Base-by-base conservation (phyloP, 768 basidiomycete species). In the Mycena indigotica region DNA sequence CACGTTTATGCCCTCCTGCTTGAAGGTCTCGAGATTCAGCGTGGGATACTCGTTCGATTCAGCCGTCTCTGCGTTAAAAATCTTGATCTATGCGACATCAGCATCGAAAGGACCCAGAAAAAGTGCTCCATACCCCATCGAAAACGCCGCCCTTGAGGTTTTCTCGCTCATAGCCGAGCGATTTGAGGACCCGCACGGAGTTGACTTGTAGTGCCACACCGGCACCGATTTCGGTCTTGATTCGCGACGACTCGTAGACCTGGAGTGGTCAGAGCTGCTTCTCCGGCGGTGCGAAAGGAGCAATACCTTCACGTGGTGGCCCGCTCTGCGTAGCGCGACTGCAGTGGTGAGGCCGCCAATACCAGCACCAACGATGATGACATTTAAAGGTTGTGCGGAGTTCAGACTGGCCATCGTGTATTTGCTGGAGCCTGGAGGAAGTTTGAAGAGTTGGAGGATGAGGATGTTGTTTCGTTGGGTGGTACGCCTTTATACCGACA, bases 191-290 rank as follows among this genome's bases (percentile, higher is more conserved):
- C 10, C 50, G 50, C 28, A 51, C 5, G 29, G 28, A 29, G 29
- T 51, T 51, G 29, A 5, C 16, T 23, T 51, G 50, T 8, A 51
- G 5, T 5, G 28, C 10, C 28, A 51, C 35, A 15, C 50, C 50
- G 4, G 50, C 50, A 30, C 50, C 50, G 28, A 51, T 32, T 21
- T 51, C 50, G 6, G 50, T 51, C 29, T 51, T 51, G 13, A 35
- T 35, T 51, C 35, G 28, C 17, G 50, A 51, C 28, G 50, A 19
- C 23, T 51, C 50, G 29, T 12, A 51, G 4, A 51, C 35, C 50
- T 51, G 50, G 44, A 6, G 23, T n/a, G 23, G 12, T 13, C 10
- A 10, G 23, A 8, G 5, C 5, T 8, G 16, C 16, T 13, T 8
- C 13, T 10, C 10, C 6, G 8, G 23, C 8, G n/a, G 44, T 13